These are phyloP conservation scores for Ogataea kodamae DNA, from an alignment of 805 yeast species.

Conservation along the genomic window DNA sequence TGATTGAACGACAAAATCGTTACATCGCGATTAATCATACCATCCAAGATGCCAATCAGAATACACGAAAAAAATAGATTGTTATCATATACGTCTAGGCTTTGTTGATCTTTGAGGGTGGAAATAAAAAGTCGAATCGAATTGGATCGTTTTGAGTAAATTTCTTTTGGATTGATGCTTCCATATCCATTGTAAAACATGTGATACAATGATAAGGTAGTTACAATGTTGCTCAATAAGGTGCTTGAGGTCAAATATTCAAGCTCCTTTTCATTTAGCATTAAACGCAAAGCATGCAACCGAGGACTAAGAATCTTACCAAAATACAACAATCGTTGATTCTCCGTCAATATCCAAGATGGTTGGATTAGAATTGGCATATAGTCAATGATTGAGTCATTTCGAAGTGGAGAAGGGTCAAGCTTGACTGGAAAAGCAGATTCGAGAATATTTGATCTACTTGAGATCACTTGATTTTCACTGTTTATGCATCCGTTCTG, in stretches of 20 bases:
- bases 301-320: constrained; percentile 24
- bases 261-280: constrained; percentile 8
- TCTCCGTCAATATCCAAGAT: no score
- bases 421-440: no score
- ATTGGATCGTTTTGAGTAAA: constrained; percentile 12
- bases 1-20: constrained; percentile 17
- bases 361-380: no score
- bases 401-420: no score
- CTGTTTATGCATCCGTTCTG: no score
- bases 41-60: constrained; percentile 26
- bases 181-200: constrained; percentile 13
- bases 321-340: constrained; percentile 23
- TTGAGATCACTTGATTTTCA: no score
- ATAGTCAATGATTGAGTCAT: no score
- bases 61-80: constrained; percentile 23
- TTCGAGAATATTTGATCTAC: no score
- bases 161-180: constrained; percentile 7
- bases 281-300: constrained; percentile 22
- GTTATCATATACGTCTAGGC: constrained; percentile 1
- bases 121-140: constrained; percentile 17
- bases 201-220: constrained; percentile 25
- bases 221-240: constrained; percentile 18
- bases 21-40: constrained; percentile 23
- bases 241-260: constrained; percentile 12
- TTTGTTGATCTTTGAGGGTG: constrained; percentile 8